Base-by-base conservation (phyloP, 2,329 filamentous ascomycete genomes). In the Aspergillus melleus region DNA sequence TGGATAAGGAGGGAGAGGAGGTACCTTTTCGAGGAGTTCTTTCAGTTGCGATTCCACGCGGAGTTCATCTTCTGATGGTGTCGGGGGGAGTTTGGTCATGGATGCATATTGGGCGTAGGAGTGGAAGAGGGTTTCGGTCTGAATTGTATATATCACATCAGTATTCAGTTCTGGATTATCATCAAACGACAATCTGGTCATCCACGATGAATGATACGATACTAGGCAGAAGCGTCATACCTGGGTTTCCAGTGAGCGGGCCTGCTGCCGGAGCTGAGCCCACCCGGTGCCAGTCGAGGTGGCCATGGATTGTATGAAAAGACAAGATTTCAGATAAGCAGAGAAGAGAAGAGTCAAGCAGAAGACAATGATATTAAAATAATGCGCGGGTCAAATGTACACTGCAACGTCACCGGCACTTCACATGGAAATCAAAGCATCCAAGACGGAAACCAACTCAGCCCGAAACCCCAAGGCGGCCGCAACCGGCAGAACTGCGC, bases 211-310 rank as follows among this genome's bases (percentile, higher is more conserved):
- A 22, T 12, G 16, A 22, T 20, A 29, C 26, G 10, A 49, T 53
- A 5, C 36, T 42, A 42, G 53, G 32, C 26, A 51, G 39, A 6
- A n/a, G 39, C 11, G 49, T 22, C 61, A 65, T 82, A 96, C 94
- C 85, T 98, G 94, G 62, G 89, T 91, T 77, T 99, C 95, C 63
- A 97, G 83, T 49, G 88, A 86, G 70, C 95, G 86, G 62, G 92
- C 91, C 79, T 98, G 94, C 76, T 97, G 92, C 70, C 95, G 90
- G 68, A 98, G 84, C 80, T 97, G 92, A 72, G 92, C 89, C 95
- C 95, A 99, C 79, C 92, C 89, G 64, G 85, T 83, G 64, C 79
- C 77, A n/a, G 78, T 86, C 64, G 84, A 76, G 66, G 81, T 73
- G 64, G 83, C 79, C 84, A 87, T 88, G 64, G 54, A 8, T 29